phyloP scores from a whole-genome alignment of 2,329 filamentous ascomycete species.

The Apiospora pterosperma region DNA sequence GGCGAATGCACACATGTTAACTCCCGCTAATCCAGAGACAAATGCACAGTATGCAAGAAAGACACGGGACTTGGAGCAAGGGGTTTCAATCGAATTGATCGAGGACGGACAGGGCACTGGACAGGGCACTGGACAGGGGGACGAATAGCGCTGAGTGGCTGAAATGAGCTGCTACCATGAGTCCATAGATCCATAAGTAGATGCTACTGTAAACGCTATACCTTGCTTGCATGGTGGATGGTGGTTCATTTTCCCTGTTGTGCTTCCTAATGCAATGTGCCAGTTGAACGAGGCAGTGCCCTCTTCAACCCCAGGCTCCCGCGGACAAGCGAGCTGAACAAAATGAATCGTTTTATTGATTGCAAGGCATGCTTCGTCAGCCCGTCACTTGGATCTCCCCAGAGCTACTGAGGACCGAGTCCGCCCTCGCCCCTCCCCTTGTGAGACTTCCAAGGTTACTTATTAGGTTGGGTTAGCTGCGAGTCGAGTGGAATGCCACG shows the following conservation, averaged over 20 bases:
- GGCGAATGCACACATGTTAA: not conserved
- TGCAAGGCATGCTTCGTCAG: not conserved
- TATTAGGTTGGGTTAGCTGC: too few species aligned
- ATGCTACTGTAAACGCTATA: slow-evolving; percentile 2
- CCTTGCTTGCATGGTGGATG: not conserved
- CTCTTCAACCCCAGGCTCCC: not conserved
- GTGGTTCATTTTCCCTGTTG: not conserved
- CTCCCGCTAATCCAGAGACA: not conserved
- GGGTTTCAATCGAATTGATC: not conserved
- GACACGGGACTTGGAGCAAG: not conserved
- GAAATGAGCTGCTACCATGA: slow-evolving; percentile 1
- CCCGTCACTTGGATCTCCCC: not conserved
- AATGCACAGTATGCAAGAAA: not conserved
- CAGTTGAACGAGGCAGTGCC: not conserved
- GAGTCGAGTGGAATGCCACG: not conserved
- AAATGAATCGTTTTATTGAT: slow-evolving; percentile 2
- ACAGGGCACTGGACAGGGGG: too few species aligned
- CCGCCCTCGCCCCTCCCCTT: not conserved
- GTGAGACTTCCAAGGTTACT: too few species aligned
- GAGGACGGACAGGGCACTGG: too few species aligned
- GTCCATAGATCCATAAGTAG: too few species aligned
- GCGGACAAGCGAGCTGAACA: not conserved
- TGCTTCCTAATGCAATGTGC: not conserved
- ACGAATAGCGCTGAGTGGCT: not conserved
- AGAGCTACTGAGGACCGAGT: not conserved